Percentiles rank a stretch among this genome's conserved stretches.
Conservation (phyloP, 73 alveolate genomes). For the Paraurostyla sp. region DNA sequence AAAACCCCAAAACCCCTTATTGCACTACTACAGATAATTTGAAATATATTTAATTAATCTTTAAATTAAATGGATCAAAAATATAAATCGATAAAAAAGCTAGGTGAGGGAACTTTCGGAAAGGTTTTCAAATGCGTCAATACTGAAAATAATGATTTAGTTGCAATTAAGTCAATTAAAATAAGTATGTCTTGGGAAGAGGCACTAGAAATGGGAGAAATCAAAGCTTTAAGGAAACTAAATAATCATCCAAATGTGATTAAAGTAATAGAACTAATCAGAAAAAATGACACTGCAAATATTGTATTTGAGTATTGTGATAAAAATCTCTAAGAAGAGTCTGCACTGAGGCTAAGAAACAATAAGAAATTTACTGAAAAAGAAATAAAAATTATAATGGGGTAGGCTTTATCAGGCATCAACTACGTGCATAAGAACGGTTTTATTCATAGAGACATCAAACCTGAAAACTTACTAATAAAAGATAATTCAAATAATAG, state of each 20-base stretch:
- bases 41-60: too few species aligned
- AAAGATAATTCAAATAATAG: background rate
- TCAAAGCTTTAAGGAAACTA: slow-evolving; percentile 19
- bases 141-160: slow-evolving; percentile 49
- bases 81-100: slow-evolving; percentile 87
- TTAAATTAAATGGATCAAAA: too few species aligned
- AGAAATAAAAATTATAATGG: slow-evolving; percentile 66
- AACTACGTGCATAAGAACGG: slow-evolving; percentile 70
- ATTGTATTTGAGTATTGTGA: slow-evolving; percentile 77
- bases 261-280: slow-evolving; percentile 62
- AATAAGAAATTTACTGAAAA: slow-evolving; percentile 62
- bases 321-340: slow-evolving; percentile 59
- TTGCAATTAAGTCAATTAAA: slow-evolving; percentile 51
- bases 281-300: slow-evolving; percentile 57
- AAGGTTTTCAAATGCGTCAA: slow-evolving; percentile 83
- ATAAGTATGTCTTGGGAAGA: slow-evolving; percentile 42
- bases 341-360: slow-evolving; percentile 19
- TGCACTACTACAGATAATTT: too few species aligned
- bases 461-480: slow-evolving; percentile 80
- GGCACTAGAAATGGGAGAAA: background rate
- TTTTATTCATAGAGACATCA: slow-evolving; percentile 77
- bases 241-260: slow-evolving; percentile 44
- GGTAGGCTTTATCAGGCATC: slow-evolving; percentile 70
- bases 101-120: slow-evolving; percentile 99
- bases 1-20: too few species aligned